Conservation (phyloP, 495 filamentous ascomycete genomes). For the Trichoderma asperelloides region DNA sequence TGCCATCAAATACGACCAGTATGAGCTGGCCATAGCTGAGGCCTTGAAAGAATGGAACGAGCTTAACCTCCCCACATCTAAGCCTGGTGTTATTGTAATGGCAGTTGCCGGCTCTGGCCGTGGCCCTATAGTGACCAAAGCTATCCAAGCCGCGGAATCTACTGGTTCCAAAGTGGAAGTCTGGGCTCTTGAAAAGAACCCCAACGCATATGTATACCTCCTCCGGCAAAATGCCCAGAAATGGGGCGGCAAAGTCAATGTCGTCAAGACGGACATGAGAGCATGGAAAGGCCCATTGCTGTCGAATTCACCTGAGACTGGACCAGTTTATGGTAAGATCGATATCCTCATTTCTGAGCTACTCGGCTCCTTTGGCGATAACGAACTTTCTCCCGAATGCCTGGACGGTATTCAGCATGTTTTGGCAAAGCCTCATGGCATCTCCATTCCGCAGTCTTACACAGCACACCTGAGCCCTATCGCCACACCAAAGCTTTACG, state of each 20-base stretch:
- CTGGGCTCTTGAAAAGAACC: slow-evolving; percentile 97
- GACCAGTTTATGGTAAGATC: slow-evolving; percentile 48
- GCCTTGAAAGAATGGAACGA: slow-evolving; percentile 75
- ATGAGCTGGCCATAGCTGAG: slow-evolving; percentile 72
- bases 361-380: slow-evolving; percentile 85
- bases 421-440: slow-evolving; percentile 61
- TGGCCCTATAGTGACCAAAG: slow-evolving; percentile 82
- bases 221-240: slow-evolving; percentile 69
- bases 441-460: slow-evolving; percentile 89
- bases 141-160: slow-evolving; percentile 64
- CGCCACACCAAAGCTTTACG: slow-evolving; percentile 75
- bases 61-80: slow-evolving; percentile 58
- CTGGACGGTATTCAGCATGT: slow-evolving; percentile 64
- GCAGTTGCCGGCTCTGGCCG: slow-evolving; percentile 90
- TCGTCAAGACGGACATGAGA: slow-evolving; percentile 96
- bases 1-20: slow-evolving; percentile 95
- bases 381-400: slow-evolving; percentile 76
- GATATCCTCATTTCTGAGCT: slow-evolving; percentile 94
- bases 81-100: slow-evolving; percentile 47
- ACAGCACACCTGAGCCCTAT: slow-evolving; percentile 87
- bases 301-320: slow-evolving; percentile 16
- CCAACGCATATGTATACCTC: slow-evolving; percentile 88
- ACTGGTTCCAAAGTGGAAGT: slow-evolving; percentile 70
- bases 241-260: slow-evolving; percentile 67
- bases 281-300: slow-evolving; percentile 74